Conservation (phyloP, 192 early-diverging fungal species). For the Phycomyces nitens region DNA sequence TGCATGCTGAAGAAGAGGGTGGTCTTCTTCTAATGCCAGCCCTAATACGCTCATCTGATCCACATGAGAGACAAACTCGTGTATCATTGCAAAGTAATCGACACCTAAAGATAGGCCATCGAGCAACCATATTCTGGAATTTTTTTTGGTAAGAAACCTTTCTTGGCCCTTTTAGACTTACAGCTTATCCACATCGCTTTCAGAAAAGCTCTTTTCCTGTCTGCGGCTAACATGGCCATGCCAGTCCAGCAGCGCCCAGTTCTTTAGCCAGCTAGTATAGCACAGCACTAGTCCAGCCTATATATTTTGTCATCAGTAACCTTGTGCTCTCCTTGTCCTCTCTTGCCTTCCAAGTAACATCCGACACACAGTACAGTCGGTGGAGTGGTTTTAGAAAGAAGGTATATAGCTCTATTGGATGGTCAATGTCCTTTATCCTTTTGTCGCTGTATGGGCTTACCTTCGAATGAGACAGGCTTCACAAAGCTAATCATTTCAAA, state of each 20-base stretch:
- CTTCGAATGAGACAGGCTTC: conserved; percentile 41
- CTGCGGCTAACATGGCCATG: conserved; percentile 30
- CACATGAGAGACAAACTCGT: conserved; percentile 42
- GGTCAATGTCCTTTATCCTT: neutral
- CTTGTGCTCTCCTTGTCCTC: neutral
- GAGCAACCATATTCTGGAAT: conserved; percentile 24
- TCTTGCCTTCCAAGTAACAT: conserved; percentile 48
- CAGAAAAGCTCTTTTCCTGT: conserved; percentile 10
- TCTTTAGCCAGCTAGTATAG: conserved; percentile 35
- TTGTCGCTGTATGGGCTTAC: conserved; percentile 21
- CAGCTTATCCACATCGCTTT: conserved; percentile 24
- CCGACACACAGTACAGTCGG: conserved; percentile 31
- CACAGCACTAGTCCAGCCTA: conserved; percentile 44
- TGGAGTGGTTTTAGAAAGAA: conserved; percentile 40
- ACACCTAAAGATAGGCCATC: conserved; percentile 37
- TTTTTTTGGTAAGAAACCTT: neutral
- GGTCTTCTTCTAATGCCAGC: conserved; percentile 37
- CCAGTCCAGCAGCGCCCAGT: conserved; percentile 47
- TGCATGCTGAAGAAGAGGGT: conserved; percentile 43
- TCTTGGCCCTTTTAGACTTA: conserved; percentile 3
- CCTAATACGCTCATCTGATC: conserved; percentile 33
- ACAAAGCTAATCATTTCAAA: conserved; percentile 44
- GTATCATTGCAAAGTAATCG: conserved; percentile 42
- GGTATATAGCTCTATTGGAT: conserved; percentile 35
- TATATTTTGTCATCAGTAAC: neutral